These are phyloP conservation scores for Gnomoniopsis smithogilvyi DNA, from an alignment of 2,329 filamentous ascomycete genomes.

Conservation along the genomic window DNA sequence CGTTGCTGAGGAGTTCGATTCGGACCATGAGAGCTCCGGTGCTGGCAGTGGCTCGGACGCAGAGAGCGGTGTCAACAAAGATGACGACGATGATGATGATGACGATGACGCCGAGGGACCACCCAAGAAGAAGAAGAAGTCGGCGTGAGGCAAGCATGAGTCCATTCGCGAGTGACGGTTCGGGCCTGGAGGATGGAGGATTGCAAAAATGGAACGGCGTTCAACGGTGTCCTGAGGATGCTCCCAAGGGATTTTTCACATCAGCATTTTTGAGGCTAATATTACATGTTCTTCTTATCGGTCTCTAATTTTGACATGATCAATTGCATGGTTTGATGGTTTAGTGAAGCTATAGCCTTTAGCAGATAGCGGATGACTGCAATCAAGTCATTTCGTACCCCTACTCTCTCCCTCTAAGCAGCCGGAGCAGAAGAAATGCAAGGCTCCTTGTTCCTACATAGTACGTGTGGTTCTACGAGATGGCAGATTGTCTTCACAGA, in stretches of 20 bases:
- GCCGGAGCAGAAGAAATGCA: no score
- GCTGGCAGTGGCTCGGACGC: constrained; percentile 64
- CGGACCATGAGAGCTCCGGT: constrained; percentile 81
- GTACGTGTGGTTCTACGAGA: no score
- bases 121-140: constrained; percentile 43
- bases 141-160: constrained; percentile 22
- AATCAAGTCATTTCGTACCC: no score
- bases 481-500: no score
- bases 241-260: neutral
- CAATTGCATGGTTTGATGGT: no score
- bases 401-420: no score
- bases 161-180: neutral
- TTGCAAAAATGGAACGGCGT: constrained; percentile 11
- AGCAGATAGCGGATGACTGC: no score
- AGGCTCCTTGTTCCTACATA: no score
- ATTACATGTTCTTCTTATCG: neutral
- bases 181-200: neutral
- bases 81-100: constrained; percentile 43
- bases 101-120: constrained; percentile 33
- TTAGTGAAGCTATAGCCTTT: no score
- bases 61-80: constrained; percentile 58
- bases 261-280: constrained; percentile 5
- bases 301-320: neutral
- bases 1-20: constrained; percentile 94
- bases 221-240: constrained; percentile 6